Percentiles rank a stretch among this genome's conserved stretches.
phyloP scores from a whole-genome alignment of 495 filamentous ascomycete genomes.

The Penicillium mononematosum region DNA sequence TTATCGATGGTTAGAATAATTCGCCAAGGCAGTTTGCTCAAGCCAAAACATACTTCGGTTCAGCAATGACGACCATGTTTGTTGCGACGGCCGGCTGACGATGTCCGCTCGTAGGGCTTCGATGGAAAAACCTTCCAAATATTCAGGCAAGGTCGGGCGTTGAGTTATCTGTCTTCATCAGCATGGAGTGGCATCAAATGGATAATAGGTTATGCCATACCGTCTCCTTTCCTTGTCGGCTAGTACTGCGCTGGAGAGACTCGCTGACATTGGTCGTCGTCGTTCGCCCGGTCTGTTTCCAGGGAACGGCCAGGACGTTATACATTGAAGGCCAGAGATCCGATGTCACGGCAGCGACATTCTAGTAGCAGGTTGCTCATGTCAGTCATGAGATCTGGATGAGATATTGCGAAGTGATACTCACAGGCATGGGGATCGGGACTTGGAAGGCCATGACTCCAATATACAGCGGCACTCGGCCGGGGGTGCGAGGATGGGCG shows the following conservation, averaged over 20 bases:
- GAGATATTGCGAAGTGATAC: slow-evolving; percentile 12
- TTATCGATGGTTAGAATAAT: slow-evolving; percentile 7
- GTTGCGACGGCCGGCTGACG: slow-evolving; percentile 19
- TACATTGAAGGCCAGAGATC: slow-evolving; percentile 49
- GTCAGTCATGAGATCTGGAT: slow-evolving; percentile 17
- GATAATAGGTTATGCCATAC: slow-evolving; percentile 18
- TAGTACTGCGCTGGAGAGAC: slow-evolving; percentile 18
- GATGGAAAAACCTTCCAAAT: slow-evolving; percentile 29
- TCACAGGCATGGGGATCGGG: slow-evolving; percentile 42
- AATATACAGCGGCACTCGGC: slow-evolving; percentile 43
- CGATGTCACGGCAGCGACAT: slow-evolving; percentile 37
- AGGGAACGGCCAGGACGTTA: slow-evolving; percentile 38
- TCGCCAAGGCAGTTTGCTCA: background rate
- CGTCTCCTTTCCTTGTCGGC: slow-evolving; percentile 16
- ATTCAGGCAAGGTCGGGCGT: slow-evolving; percentile 29
- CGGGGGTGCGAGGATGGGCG: slow-evolving; percentile 29
- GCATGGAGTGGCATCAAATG: background rate
- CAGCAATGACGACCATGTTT: slow-evolving; percentile 21
- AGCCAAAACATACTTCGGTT: slow-evolving; percentile 17
- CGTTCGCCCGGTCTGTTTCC: slow-evolving; percentile 29
- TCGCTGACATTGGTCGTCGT: slow-evolving; percentile 22
- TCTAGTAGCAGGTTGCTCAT: slow-evolving; percentile 25
- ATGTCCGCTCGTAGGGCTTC: slow-evolving; percentile 26
- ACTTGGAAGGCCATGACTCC: slow-evolving; percentile 52
- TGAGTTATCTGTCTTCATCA: slow-evolving; percentile 14